A percentile compares a stretch with the other conserved stretches of the same genome.
Evolutionary conservation across 805 yeast genomes (phyloP).

Genomic region (Cephaloascus fragrans): DNA sequence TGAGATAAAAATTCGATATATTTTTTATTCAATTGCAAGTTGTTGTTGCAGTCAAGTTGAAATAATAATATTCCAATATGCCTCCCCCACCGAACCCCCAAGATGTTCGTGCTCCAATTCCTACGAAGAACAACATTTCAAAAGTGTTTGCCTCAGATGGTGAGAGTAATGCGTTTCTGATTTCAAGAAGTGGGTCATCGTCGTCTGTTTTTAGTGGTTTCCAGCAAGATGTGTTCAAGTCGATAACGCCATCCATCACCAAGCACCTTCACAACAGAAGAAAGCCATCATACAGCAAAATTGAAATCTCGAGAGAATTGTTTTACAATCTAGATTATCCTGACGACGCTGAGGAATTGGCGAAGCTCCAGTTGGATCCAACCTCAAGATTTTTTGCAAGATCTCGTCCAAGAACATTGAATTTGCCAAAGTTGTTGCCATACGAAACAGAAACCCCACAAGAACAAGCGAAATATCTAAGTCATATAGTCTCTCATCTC

Average conservation of each 20-base stretch:
- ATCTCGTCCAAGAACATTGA: constrained; percentile 26
- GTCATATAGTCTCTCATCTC: constrained; percentile 72
- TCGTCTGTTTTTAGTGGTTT: neutral
- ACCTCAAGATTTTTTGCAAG: constrained; percentile 27
- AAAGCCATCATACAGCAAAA: neutral
- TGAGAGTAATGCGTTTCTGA: neutral
- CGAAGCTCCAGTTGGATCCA: constrained; percentile 19
- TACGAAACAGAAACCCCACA: constrained; percentile 59
- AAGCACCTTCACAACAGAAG: neutral
- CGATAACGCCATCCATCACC: neutral
- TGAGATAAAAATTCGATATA: too few relatives aligned
- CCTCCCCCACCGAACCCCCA: neutral
- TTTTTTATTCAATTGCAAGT: neutral
- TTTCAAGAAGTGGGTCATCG: neutral
- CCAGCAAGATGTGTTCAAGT: neutral
- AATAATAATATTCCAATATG: too few relatives aligned
- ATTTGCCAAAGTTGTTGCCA: constrained; percentile 47
- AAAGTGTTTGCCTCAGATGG: neutral
- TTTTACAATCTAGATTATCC: constrained; percentile 47
- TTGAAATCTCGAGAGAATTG: constrained; percentile 7
- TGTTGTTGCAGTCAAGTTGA: neutral
- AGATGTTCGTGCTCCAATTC: neutral
- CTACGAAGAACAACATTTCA: neutral
- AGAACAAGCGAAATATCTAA: constrained; percentile 64
- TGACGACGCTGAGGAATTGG: constrained; percentile 20